Evolutionary conservation across 2,329 filamentous ascomycete species (phyloP), one percentile per base, ranked within the genome.

Genomic region (Xylariomycetidae sp.): DNA sequence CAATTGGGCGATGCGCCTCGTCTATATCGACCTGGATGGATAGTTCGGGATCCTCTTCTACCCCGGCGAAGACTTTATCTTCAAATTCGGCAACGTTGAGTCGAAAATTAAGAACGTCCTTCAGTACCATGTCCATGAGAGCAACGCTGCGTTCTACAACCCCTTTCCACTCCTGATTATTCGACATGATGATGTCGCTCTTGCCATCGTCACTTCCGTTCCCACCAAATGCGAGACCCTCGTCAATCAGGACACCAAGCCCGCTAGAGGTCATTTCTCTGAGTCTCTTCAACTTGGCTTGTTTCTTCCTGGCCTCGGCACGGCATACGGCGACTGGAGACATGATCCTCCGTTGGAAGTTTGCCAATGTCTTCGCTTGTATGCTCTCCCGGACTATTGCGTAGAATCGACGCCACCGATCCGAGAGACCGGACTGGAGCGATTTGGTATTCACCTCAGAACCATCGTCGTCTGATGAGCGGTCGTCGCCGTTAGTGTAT

Each of bases 191-290:
- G 34, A 69, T 61, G 20, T 69, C 63, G 13, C 64, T 64, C 33
- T 69, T 67, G 25, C 68, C 67, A 31, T 77, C 72, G 25, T 81
- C 75, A 27, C 50, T 51, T 12, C 81, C 77, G 17, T 71, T 70
- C 14, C 73, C 66, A 27, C 74, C 74, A 47, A 86, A 80, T 31
- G 78, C 80, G 30, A 96, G 66, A 3, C 86, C 88, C 54, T 95
- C 88, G 35, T 90, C 87, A 47, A 96, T 81, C 16, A 98, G 66
- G 4, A 96, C 77, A 12, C 92, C 92, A 4, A 97, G 69, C 2
- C 87, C 86, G 50, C 86, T 89, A 2, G 90, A 87, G 35, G 87
- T 88, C 59, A 90, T 79, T 52, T 89, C 77, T 29, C 85, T 77
- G 44, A 94, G 68, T 48, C 77, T 78, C 51, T 76, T 82, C 31